Evolutionary conservation across 345 rosid species (phyloP), one percentile per base, ranked within the genome.

Genomic region (Camelina sativa): DNA sequence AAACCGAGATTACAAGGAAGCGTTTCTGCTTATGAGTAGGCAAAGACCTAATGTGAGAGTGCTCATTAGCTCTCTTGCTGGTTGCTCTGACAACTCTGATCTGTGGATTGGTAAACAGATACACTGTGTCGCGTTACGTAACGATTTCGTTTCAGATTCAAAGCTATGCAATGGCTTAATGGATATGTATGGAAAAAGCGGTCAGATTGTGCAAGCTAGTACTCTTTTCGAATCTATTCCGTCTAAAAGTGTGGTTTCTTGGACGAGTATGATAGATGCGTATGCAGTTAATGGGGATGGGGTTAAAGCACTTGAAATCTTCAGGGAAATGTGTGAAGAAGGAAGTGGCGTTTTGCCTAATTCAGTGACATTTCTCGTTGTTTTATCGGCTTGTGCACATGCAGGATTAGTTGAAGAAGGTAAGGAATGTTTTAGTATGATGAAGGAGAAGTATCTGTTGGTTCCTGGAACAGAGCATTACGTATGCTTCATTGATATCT

Each of bases 241-340:
- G 17, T 54, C 38, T 9, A 92, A 74, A 84, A 80, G 72, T 56
- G 92, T 90, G 30, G 81, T 90, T 68, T 85, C 97, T 25, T 92
- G 94, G 92, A 92, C 94, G 52, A 86, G 88, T 78, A 81, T 90
- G 92, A 88, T 92, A 9, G 87, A 83, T 65, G 97, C 87, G 44
- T 87, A 84, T 76, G 89, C 92, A 46, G 89, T 80, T 58, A 86
- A 90, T 1, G 96, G 96, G 0, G 59, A 68, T 7, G 97, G 96
- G 8, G 64, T 32, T 51, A 85, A 84, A 51, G 96, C 91, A 7
- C 79, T 92, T 62, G 73, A 80, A 71, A 82, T 85, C 38, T 88
- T 92, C 68, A 48, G 76, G 35, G 79, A 82, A 69, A 86, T 88
- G 96, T 82, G 79, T 22, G 81, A 79, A 57, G 80, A 74, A 25